Percentiles rank a stretch among this genome's conserved stretches.
These are phyloP conservation scores for Corinectria fuckeliana DNA, from an alignment of 2,329 filamentous ascomycete genomes.

Conservation along the genomic window DNA sequence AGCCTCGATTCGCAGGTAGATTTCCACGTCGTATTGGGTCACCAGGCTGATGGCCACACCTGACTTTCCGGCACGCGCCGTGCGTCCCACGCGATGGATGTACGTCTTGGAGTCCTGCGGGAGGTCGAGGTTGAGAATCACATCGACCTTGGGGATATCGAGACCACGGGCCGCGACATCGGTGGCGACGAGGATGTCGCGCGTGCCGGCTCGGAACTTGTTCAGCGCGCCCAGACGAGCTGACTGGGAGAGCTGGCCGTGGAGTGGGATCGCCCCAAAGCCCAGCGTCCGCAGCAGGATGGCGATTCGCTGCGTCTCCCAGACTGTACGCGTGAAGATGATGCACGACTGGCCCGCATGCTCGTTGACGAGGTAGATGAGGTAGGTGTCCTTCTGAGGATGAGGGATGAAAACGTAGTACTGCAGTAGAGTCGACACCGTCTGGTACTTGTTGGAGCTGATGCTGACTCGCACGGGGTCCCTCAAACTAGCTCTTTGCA, in stretches of 20 bases:
- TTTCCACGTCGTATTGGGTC: constrained; percentile 86
- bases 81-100: constrained; percentile 87
- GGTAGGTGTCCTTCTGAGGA: constrained; percentile 86
- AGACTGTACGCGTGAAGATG: constrained; percentile 90
- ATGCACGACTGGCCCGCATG: constrained; percentile 86
- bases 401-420: constrained; percentile 87
- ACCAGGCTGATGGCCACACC: constrained; percentile 82
- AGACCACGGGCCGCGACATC: constrained; percentile 93
- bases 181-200: constrained; percentile 89
- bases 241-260: constrained; percentile 90
- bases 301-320: constrained; percentile 85
- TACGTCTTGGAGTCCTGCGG: constrained; percentile 89
- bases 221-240: constrained; percentile 85
- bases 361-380: constrained; percentile 86
- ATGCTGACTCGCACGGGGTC: constrained; percentile 86
- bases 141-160: constrained; percentile 89
- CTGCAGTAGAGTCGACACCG: constrained; percentile 86
- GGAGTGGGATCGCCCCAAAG: constrained; percentile 89
- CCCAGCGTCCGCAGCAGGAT: constrained; percentile 84
- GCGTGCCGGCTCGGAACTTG: constrained; percentile 83
- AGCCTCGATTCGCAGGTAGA: constrained; percentile 81
- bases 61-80: constrained; percentile 83
- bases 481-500: constrained; percentile 86
- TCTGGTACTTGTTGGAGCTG: constrained; percentile 85
- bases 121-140: constrained; percentile 86